phyloP scores from a whole-genome alignment of 192 early-diverging fungal species.

The Thamnidium elegans region DNA sequence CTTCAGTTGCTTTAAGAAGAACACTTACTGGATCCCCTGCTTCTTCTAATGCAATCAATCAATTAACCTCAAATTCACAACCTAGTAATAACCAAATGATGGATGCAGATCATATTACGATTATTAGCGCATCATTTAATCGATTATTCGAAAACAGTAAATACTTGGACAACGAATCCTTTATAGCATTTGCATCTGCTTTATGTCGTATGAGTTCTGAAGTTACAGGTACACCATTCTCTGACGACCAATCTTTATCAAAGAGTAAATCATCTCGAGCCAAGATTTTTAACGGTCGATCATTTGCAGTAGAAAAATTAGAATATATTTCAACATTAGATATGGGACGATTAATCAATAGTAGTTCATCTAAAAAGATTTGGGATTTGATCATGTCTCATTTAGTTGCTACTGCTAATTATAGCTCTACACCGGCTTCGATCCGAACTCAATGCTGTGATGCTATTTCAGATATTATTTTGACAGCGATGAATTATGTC shows the following conservation, averaged over 20 bases:
- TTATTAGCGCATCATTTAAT: constrained; percentile 50
- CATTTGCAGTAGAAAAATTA: constrained; percentile 76
- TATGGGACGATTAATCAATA: constrained; percentile 46
- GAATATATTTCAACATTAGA: constrained; percentile 60
- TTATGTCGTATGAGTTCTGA: constrained; percentile 63
- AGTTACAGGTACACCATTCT: constrained; percentile 46
- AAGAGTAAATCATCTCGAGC: constrained; percentile 20
- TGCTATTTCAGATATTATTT: constrained; percentile 71
- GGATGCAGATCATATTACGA: constrained; percentile 43
- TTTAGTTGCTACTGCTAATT: constrained; percentile 75
- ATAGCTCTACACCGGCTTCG: constrained; percentile 43
- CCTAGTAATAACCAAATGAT: constrained; percentile 22
- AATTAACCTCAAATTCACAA: background rate
- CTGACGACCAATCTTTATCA: constrained; percentile 24
- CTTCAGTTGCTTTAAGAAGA: constrained; percentile 7
- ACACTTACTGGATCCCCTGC: constrained; percentile 6
- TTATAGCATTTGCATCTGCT: constrained; percentile 63
- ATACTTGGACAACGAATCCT: constrained; percentile 52
- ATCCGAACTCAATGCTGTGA: constrained; percentile 78
- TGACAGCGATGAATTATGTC: constrained; percentile 67
- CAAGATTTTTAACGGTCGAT: constrained; percentile 67
- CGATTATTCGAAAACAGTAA: constrained; percentile 70
- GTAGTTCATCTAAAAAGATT: constrained; percentile 28
- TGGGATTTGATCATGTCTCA: constrained; percentile 71
- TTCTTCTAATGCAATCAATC: background rate